Evolutionary conservation across 306 rosid species (phyloP), one percentile per base, ranked within the genome.

Genomic region (Castanea mollissima): DNA sequence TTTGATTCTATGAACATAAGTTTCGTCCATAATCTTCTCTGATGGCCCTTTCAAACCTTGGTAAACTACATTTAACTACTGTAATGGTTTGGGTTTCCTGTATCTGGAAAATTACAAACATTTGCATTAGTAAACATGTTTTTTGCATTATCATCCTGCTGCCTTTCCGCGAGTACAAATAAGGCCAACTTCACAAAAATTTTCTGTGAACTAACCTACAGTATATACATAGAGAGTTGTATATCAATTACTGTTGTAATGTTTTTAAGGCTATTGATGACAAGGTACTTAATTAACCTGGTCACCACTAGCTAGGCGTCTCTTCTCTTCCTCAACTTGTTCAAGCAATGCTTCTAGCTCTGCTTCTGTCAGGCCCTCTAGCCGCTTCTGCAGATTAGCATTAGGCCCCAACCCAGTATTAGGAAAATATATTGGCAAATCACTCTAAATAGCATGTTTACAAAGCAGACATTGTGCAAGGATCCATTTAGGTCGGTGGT

Each of bases 271-370:
- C 41, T 81, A 80, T 64, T 63, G 35, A 79, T 83, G 80, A 73
- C 59, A 59, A 81, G 74, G 85, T 69, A 55, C 31, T 87, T 78
- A 86, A 46, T 88, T 84, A 71, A 85, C 88, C 86, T 85, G 82
- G 58, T 79, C 89, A 7, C 87, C 85, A 12, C 84, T 82, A 55
- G 80, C 75, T 72, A 82, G 35, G 76, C 89, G 91, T 72, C 86
- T 85, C 89, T 95, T 95, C 86, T 95, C 99, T 86, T 95, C 99
- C 87, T 91, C 99, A 55, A 95, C 92, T 84, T 92, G 97, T 87
- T 91, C 95, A 65, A 95, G 92, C 90, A 95, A 84, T 55, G 86
- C 93, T 84, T 88, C 83, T 32, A 95, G 85, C 75, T 95, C 99
- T 75, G 99, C 99, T 88, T 92, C 99, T 38, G 98, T 91, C 71